Conservation (phyloP, 768 basidiomycete species). For the Rhodotorula graminis region DNA sequence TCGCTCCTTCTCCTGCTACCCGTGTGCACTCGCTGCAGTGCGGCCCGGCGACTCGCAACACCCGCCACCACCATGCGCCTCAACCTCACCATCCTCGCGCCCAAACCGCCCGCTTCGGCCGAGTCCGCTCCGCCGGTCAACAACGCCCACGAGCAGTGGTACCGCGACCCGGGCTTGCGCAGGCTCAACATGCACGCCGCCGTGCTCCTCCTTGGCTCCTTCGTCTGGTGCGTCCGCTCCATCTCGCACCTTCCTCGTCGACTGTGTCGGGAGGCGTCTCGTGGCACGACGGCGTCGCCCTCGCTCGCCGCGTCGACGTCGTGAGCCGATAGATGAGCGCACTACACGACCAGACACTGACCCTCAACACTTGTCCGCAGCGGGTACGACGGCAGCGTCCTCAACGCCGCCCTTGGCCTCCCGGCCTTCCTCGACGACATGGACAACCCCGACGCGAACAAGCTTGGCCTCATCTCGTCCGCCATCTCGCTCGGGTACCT, state of each 20-base stretch:
- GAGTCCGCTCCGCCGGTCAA: not conserved
- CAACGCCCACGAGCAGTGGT: slow-evolving; percentile 3
- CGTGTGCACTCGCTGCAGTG: too few relatives aligned
- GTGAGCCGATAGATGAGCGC: too few relatives aligned
- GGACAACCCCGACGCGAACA: slow-evolving; percentile 4
- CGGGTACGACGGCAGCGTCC: slow-evolving; percentile 12
- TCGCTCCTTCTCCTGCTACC: too few relatives aligned
- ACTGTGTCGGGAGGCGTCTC: too few relatives aligned
- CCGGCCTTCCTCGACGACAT: not conserved
- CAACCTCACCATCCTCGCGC: not conserved
- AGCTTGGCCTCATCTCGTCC: slow-evolving; percentile 1
- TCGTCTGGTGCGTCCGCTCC: not conserved
- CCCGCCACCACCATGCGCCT: not conserved
- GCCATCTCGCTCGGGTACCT: slow-evolving; percentile 16
- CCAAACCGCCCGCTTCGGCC: not conserved
- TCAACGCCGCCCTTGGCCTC: slow-evolving; percentile 1
- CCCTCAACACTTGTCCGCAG: not conserved
- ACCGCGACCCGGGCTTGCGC: slow-evolving; percentile 9
- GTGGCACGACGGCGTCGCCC: too few relatives aligned
- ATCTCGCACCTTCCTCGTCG: too few relatives aligned
- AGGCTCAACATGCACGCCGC: not conserved
- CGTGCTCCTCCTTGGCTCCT: not conserved
- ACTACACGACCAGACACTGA: fast-evolving
- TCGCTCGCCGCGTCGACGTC: too few relatives aligned
- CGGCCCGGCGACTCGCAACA: too few relatives aligned